Conservation (phyloP, 2,329 filamentous ascomycete species). For the Exophiala viscosa region DNA sequence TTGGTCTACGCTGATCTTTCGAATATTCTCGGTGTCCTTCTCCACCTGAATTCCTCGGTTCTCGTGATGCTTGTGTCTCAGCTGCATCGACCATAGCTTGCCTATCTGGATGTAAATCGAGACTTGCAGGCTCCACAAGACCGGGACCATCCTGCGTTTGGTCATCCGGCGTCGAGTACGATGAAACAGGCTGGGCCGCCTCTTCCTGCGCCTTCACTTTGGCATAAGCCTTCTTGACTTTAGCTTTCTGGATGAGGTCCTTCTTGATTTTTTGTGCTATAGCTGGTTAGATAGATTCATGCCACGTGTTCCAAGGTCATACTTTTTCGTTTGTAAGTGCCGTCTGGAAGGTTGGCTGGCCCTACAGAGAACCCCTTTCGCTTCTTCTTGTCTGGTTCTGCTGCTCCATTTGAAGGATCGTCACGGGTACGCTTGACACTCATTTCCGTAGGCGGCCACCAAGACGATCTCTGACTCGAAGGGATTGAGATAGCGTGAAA, state of each 20-base stretch:
- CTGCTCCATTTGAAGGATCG: constrained; percentile 31
- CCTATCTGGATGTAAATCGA: constrained; percentile 60
- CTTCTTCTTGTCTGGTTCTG: constrained; percentile 35
- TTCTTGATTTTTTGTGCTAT: constrained; percentile 84
- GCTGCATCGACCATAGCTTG: constrained; percentile 55
- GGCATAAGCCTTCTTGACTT: constrained; percentile 86
- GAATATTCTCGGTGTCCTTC: constrained; percentile 27
- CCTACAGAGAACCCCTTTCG: constrained; percentile 74
- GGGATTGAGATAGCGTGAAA: no score
- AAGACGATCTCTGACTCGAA: neutral
- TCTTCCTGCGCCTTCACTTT: constrained; percentile 70
- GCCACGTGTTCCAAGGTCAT: constrained; percentile 7
- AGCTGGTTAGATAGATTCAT: neutral
- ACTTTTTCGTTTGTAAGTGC: constrained; percentile 80
- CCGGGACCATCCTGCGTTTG: constrained; percentile 19
- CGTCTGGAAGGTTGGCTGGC: constrained; percentile 85
- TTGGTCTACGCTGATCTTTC: constrained; percentile 36
- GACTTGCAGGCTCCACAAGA: constrained; percentile 34
- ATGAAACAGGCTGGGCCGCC: constrained; percentile 32
- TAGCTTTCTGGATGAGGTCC: constrained; percentile 84
- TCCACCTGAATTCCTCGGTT: constrained; percentile 11
- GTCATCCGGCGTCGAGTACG: constrained; percentile 22
- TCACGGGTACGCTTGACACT: constrained; percentile 57
- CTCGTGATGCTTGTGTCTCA: constrained; percentile 24
- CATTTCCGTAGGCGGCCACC: constrained; percentile 43